Percentiles rank a stretch among this genome's conserved stretches.
These are phyloP conservation scores for Phytophthora palmivora DNA, from an alignment of 352 stramenopile genomes.

Conservation along the genomic window DNA sequence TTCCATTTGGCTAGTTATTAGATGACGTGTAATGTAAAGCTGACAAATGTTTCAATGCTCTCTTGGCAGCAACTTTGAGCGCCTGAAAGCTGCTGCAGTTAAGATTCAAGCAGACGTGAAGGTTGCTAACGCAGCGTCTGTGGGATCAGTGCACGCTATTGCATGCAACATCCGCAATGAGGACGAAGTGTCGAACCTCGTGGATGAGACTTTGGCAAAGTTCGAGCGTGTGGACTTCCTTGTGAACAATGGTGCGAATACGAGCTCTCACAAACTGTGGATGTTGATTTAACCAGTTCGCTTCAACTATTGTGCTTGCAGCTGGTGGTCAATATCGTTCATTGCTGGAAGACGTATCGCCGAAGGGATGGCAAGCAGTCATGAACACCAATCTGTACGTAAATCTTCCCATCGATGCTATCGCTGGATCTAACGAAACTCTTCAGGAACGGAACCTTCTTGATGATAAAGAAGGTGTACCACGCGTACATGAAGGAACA, in stretches of 20 bases:
- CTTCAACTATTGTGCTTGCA: slow-evolving; percentile 6
- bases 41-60: slow-evolving; percentile 7
- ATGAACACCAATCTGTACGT: slow-evolving; percentile 90
- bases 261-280: neutral
- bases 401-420: neutral
- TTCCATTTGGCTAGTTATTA: neutral
- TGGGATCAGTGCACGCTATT: slow-evolving; percentile 46
- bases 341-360: slow-evolving; percentile 84
- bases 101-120: slow-evolving; percentile 56
- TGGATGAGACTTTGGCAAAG: slow-evolving; percentile 64
- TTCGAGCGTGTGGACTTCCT: slow-evolving; percentile 89
- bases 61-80: slow-evolving; percentile 55
- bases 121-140: slow-evolving; percentile 25
- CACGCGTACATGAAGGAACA: slow-evolving; percentile 93
- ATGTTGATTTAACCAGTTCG: neutral
- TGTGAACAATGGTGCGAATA: slow-evolving; percentile 88
- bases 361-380: slow-evolving; percentile 91
- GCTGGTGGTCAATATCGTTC: slow-evolving; percentile 92
- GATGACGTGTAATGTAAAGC: neutral
- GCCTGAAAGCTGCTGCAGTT: slow-evolving; percentile 54
- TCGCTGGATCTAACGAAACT: slow-evolving; percentile 55
- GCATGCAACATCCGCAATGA: slow-evolving; percentile 71
- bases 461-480: slow-evolving; percentile 92
- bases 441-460: slow-evolving; percentile 89
- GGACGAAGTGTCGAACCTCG: slow-evolving; percentile 67